Conservation (phyloP, 371 early-diverging fungal genomes). For the Mucor racemosus region DNA sequence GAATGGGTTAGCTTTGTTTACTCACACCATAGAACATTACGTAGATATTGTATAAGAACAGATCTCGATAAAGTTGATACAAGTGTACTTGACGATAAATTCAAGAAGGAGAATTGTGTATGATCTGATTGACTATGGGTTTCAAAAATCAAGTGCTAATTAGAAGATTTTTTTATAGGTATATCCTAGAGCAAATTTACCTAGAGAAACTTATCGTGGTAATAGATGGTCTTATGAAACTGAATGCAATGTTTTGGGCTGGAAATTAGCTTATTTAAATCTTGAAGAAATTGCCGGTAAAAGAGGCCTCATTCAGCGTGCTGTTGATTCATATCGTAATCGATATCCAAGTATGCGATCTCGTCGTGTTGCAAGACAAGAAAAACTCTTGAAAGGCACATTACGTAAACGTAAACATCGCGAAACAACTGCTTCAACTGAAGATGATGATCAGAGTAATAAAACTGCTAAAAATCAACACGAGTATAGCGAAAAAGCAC, state of each 20-base stretch:
- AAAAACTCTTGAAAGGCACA: constrained; percentile 63
- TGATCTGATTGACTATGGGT: background rate
- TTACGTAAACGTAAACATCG: constrained; percentile 43
- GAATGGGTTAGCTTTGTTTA: constrained; percentile 71
- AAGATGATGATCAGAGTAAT: background rate
- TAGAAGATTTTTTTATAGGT: constrained; percentile 24
- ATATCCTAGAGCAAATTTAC: constrained; percentile 70
- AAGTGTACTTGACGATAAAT: constrained; percentile 32
- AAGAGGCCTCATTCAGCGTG: constrained; percentile 90
- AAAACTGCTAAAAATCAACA: constrained; percentile 8
- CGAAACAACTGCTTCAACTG: constrained; percentile 5
- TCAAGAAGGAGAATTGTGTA: constrained; percentile 44
- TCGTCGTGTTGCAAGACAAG: constrained; percentile 79
- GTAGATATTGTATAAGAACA: constrained; percentile 73
- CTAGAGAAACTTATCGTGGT: constrained; percentile 73
- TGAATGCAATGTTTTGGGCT: constrained; percentile 38
- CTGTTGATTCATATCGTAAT: constrained; percentile 92
- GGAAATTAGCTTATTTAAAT: constrained; percentile 70
- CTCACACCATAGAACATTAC: constrained; percentile 58
- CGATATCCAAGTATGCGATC: constrained; percentile 79
- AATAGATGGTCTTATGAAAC: constrained; percentile 63
- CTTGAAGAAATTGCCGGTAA: constrained; percentile 77
- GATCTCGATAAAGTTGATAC: constrained; percentile 71
- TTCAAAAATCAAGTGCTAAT: background rate
- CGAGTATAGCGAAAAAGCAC: constrained; percentile 16